Percentiles rank a stretch among this genome's conserved stretches.
phyloP scores from a whole-genome alignment of 2,329 filamentous ascomycete genomes.

The Berkeleyomyces basicola region DNA sequence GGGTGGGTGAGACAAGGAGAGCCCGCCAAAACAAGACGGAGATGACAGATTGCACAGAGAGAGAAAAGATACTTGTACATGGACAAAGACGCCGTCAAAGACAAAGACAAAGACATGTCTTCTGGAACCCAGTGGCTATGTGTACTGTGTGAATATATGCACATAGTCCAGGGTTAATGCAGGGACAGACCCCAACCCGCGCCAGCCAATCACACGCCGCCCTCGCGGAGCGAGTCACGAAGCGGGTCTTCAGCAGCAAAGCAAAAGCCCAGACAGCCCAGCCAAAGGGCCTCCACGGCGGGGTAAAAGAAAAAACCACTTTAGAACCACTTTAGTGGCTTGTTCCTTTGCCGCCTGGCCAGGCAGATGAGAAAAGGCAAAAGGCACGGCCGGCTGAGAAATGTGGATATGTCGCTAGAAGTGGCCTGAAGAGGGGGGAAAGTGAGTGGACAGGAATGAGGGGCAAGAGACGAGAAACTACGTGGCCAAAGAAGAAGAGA shows the following conservation, averaged over 20 bases:
- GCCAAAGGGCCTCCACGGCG: conserved; percentile 4
- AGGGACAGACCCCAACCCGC: not conserved
- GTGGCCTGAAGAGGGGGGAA: not conserved
- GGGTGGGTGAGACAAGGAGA: not conserved
- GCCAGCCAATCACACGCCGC: not conserved
- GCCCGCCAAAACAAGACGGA: not conserved
- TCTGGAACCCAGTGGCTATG: too few relatives aligned
- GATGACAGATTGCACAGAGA: not conserved
- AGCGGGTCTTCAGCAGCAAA: not conserved
- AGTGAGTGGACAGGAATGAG: not conserved
- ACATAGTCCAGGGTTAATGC: not conserved
- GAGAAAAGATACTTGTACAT: not conserved
- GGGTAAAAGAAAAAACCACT: not conserved
- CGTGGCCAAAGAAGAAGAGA: not conserved
- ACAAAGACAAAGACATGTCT: too few relatives aligned
- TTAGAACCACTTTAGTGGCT: conserved; percentile 6
- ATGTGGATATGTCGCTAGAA: not conserved
- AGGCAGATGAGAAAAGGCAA: not conserved
- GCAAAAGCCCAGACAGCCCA: not conserved
- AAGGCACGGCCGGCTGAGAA: not conserved
- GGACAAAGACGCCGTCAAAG: not conserved
- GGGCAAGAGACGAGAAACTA: not conserved
- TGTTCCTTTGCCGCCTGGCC: conserved; percentile 4
- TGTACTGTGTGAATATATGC: too few relatives aligned
- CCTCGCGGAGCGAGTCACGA: conserved; percentile 5